These are phyloP conservation scores for Arthrobotrys sphaeroides DNA, from an alignment of 2,329 filamentous ascomycete genomes.

Conservation along the genomic window DNA sequence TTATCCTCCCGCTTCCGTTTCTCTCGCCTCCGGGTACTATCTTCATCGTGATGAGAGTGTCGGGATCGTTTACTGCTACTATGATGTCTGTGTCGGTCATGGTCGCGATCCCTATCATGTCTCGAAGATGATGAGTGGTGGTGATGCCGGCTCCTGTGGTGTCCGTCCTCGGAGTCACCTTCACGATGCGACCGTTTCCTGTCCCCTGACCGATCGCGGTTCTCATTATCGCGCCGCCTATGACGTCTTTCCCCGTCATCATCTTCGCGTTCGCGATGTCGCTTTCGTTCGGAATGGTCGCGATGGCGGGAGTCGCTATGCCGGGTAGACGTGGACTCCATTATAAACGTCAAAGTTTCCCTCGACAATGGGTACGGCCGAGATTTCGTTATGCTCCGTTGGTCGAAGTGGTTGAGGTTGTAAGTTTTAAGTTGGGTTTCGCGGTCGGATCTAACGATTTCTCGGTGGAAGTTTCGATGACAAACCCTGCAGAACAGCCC, in stretches of 20 bases:
- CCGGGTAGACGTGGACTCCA: slow-evolving; percentile 27
- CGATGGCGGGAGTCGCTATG: slow-evolving; percentile 28
- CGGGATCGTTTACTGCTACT: slow-evolving; percentile 63
- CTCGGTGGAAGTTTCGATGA: slow-evolving; percentile 38
- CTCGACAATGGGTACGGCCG: background rate
- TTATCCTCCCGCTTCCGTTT: slow-evolving; percentile 57
- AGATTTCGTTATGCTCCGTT: background rate
- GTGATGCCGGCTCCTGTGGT: slow-evolving; percentile 72
- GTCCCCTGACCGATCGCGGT: slow-evolving; percentile 61
- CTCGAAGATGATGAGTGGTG: slow-evolving; percentile 68
- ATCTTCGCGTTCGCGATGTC: slow-evolving; percentile 51
- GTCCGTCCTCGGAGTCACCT: slow-evolving; percentile 62
- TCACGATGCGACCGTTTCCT: slow-evolving; percentile 59
- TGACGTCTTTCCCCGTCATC: slow-evolving; percentile 48
- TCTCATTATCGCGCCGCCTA: slow-evolving; percentile 61
- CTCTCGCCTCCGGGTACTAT: slow-evolving; percentile 56
- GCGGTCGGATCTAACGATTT: slow-evolving; percentile 2
- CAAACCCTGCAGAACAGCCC: too few relatives aligned
- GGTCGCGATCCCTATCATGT: slow-evolving; percentile 64
- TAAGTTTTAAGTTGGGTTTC: background rate
- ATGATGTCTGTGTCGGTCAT: slow-evolving; percentile 63
- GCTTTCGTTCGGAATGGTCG: slow-evolving; percentile 40
- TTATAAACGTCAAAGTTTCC: background rate
- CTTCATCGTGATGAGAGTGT: slow-evolving; percentile 60
- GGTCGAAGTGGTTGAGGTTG: background rate